Conservation (phyloP, 441 rosid species). For the Gossypium gossypioides region DNA sequence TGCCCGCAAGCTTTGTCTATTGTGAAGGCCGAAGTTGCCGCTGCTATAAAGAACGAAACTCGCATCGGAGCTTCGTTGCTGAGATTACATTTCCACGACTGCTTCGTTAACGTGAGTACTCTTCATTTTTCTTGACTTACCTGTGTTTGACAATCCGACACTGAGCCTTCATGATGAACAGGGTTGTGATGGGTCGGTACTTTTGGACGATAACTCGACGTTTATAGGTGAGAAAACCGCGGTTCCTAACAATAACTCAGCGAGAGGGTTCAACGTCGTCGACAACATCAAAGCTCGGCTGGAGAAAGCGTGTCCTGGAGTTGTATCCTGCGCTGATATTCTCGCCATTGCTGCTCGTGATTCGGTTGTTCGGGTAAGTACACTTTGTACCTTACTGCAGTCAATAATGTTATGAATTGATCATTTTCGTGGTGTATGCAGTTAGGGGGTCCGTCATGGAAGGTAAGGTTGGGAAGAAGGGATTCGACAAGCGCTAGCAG, state of each 20-base stretch:
- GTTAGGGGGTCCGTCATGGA: conserved; percentile 32
- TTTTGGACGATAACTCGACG: conserved; percentile 29
- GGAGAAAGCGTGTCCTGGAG: conserved; percentile 36
- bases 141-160: no score
- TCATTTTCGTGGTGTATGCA: conserved; percentile 11
- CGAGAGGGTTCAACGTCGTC: conserved; percentile 30
- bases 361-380: conserved; percentile 25
- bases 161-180: conserved; percentile 2
- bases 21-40: conserved; percentile 13
- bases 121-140: not conserved
- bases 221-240: conserved; percentile 39
- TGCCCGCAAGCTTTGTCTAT: conserved; percentile 23
- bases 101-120: conserved; percentile 35
- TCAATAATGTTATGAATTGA: not conserved
- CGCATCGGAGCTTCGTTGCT: conserved; percentile 33
- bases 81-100: conserved; percentile 38
- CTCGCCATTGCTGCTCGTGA: conserved; percentile 34
- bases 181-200: conserved; percentile 41
- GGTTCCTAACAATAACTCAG: conserved; percentile 24
- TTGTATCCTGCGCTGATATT: conserved; percentile 46
- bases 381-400: not conserved
- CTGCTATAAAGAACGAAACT: conserved; percentile 23
- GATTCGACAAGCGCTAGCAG: conserved; percentile 25
- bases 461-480: conserved; percentile 23
- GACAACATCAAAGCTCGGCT: conserved; percentile 28